Evolutionary conservation across 169 alveolate genomes (phyloP).

Genomic region (Plasmodium adleri): DNA sequence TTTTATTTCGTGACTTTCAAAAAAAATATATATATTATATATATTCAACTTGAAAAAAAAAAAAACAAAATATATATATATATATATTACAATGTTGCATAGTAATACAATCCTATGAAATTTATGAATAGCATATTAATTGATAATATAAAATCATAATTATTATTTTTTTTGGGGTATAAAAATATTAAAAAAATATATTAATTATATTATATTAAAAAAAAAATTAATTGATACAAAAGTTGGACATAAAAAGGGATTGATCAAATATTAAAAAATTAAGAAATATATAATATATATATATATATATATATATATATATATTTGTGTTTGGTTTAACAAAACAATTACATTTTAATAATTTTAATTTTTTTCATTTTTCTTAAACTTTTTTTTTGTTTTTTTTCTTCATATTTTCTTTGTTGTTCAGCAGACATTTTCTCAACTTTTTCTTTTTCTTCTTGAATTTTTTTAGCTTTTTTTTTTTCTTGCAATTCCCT

Average conservation of each 20-base stretch:
- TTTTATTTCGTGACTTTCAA: too few relatives aligned
- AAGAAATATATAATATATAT: not conserved
- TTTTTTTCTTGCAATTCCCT: slow-evolving; percentile 64
- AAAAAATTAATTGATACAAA: not conserved
- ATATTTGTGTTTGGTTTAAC: not conserved
- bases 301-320: not conserved
- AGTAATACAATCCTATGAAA: too few relatives aligned
- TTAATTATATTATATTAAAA: not conserved
- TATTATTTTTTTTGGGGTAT: too few relatives aligned
- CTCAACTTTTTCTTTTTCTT: slow-evolving; percentile 58
- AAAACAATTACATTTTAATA: slow-evolving; percentile 53
- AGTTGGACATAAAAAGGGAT: not conserved
- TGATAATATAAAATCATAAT: too few relatives aligned
- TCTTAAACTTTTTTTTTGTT: slow-evolving; percentile 60
- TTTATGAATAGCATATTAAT: too few relatives aligned
- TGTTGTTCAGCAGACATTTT: slow-evolving; percentile 75
- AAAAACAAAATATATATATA: too few relatives aligned
- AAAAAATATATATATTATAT: too few relatives aligned
- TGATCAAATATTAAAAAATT: too few relatives aligned
- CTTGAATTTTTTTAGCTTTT: slow-evolving; percentile 69
- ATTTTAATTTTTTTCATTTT: slow-evolving; percentile 71
- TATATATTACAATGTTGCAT: too few relatives aligned
- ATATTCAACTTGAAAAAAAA: too few relatives aligned
- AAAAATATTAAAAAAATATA: too few relatives aligned
- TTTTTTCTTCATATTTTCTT: slow-evolving; percentile 72